These are phyloP conservation scores for Ophiostoma novo-ulmi DNA, from an alignment of 2,329 filamentous ascomycete genomes.

Conservation along the genomic window DNA sequence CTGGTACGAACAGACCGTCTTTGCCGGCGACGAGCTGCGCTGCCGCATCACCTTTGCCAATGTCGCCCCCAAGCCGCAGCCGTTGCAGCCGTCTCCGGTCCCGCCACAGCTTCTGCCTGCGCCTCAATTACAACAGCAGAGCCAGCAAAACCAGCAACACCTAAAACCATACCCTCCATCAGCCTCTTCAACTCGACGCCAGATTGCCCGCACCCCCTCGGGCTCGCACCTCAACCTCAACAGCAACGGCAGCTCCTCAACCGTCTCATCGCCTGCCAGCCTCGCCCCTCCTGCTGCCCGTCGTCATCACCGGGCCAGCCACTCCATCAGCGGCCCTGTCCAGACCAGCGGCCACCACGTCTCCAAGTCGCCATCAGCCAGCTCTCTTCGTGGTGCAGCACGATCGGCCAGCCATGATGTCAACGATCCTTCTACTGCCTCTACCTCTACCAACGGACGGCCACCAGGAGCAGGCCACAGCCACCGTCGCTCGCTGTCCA, in stretches of 20 bases:
- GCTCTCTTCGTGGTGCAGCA: background rate
- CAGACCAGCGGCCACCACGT: background rate
- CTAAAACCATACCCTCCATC: conserved; percentile 16
- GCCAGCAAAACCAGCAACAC: background rate
- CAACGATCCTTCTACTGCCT: background rate
- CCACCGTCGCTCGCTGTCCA: conserved; percentile 74
- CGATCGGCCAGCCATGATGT: background rate
- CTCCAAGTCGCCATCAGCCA: conserved; percentile 5
- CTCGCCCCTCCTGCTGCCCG: conserved; percentile 20
- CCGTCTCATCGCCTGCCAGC: conserved; percentile 16
- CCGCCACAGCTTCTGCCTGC: background rate
- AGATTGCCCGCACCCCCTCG: conserved; percentile 6
- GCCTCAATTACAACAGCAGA: background rate
- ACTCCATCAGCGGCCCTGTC: conserved; percentile 27
- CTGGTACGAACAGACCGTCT: conserved; percentile 91
- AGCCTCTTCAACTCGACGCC: conserved; percentile 9
- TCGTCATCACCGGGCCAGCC: conserved; percentile 25
- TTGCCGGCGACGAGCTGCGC: conserved; percentile 91
- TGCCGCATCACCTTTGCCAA: conserved; percentile 98
- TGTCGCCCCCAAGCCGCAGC: conserved; percentile 42
- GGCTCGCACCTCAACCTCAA: conserved; percentile 7
- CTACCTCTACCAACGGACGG: conserved; percentile 31
- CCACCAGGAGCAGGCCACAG: conserved; percentile 35
- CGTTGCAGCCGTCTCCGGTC: background rate
- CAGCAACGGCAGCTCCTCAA: background rate